phyloP scores from a whole-genome alignment of 2,329 filamentous ascomycete genomes.

The Pezicula radicicola region DNA sequence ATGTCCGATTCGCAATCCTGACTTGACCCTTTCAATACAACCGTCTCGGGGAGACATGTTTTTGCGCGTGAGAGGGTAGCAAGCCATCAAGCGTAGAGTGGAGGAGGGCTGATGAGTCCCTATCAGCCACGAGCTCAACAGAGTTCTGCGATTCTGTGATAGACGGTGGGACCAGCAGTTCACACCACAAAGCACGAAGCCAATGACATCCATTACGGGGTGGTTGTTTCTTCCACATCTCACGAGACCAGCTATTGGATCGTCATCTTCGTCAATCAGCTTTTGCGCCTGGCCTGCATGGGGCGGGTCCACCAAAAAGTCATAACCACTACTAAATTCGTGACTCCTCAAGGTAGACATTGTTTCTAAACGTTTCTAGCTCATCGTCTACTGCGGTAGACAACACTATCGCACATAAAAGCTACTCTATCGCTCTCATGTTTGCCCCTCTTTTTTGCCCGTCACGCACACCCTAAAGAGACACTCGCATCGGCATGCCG shows the following conservation, averaged over 20 bases:
- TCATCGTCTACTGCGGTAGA: too few relatives aligned
- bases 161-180: too few relatives aligned
- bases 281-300: not conserved
- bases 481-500: conserved; percentile 9
- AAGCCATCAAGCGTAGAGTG: too few relatives aligned
- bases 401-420: not conserved
- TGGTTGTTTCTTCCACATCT: too few relatives aligned
- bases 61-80: too few relatives aligned
- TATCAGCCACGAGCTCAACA: too few relatives aligned
- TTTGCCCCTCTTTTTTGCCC: conserved; percentile 4
- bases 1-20: conserved; percentile 15
- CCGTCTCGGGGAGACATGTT: conserved; percentile 14
- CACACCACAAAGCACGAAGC: not conserved
- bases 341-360: not conserved
- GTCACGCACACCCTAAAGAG: conserved; percentile 13
- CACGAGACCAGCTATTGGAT: not conserved
- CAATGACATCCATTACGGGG: not conserved
- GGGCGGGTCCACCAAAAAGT: not conserved
- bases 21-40: conserved; percentile 2
- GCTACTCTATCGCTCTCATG: not conserved
- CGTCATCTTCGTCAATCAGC: conserved; percentile 1
- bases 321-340: not conserved
- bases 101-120: too few relatives aligned
- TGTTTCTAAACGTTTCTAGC: not conserved
- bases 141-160: too few relatives aligned